Base-by-base conservation (phyloP, 352 stramenopile genomes). In the Globisporangium takayamanum region DNA sequence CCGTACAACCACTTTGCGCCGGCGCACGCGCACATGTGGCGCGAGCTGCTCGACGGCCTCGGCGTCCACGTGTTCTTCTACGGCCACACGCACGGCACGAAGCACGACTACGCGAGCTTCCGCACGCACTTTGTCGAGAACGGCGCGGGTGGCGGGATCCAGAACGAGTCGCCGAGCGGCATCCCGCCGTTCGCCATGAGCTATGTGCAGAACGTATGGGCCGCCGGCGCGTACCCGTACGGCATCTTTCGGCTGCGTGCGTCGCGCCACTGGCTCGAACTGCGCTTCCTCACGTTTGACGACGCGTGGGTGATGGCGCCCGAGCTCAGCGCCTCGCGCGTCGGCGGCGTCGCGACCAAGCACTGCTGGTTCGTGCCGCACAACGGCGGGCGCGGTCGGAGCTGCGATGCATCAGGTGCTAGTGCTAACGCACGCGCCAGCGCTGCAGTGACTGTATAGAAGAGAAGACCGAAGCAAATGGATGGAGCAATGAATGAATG, bases 361-460 rank as follows among this genome's bases (percentile, higher is more conserved):
- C 81, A 93, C 69, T 93, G 84, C 69, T 93, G 76, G 76, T 88
- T 83, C 70, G 84, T 89, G 26, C 80, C 70, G 16, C 54, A 68
- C 41, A 64, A 78, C 36, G 70, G 70, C 26, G 64, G 53, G 33
- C 50, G 61, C 30, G 69, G 69, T 53, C 56, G 72, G 53, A 62
- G 37, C 50, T 76, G 69, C 50, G 63, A 66, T 42, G 30, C 30
- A 36, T 1, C 30, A 36, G 30, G 7, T 22, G 22, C 22, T 22
- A 22, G 22, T 22, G 22, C 22, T 22, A 22, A 22, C 0, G 22
- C 22, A 22, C 22, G 22, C 22, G 0, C 22, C 22, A 22, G 22
- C 0, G 22, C 22, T 22, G 22, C 22, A 22, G 22, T 22, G 22
- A 22, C 22, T 22, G 22, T 22, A 0, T 22, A 22, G 22, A 22